These are phyloP conservation scores for Penicillium salamii DNA, from an alignment of 495 filamentous ascomycete genomes.

Conservation along the genomic window DNA sequence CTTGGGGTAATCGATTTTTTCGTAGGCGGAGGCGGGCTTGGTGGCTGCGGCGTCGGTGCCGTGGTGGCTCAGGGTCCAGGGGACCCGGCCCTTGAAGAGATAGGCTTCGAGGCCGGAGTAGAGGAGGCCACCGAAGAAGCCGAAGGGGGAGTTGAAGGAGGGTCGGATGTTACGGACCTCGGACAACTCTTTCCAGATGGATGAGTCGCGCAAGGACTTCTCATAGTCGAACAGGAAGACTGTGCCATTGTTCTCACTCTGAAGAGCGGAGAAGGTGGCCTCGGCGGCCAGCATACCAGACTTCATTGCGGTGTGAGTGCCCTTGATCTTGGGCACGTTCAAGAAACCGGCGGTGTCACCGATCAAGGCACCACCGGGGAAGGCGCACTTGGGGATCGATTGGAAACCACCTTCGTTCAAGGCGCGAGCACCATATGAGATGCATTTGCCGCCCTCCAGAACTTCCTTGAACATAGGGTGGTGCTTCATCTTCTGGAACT, in stretches of 20 bases:
- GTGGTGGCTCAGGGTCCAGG: slow-evolving; percentile 92
- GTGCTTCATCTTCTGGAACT: slow-evolving; percentile 99
- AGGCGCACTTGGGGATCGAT: slow-evolving; percentile 93
- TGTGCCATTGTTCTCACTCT: slow-evolving; percentile 55
- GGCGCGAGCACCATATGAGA: slow-evolving; percentile 92
- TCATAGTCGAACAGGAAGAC: slow-evolving; percentile 97
- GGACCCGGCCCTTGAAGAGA: slow-evolving; percentile 75
- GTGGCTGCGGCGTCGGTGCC: slow-evolving; percentile 63
- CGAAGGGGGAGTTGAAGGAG: slow-evolving; percentile 81
- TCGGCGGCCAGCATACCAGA: slow-evolving; percentile 96
- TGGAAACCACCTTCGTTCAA: slow-evolving; percentile 97
- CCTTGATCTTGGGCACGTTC: slow-evolving; percentile 98
- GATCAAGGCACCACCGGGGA: slow-evolving; percentile 93
- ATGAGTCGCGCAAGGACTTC: slow-evolving; percentile 77
- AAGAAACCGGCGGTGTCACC: slow-evolving; percentile 95
- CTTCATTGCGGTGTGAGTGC: slow-evolving; percentile 96
- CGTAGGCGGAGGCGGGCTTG: slow-evolving; percentile 71
- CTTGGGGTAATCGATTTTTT: slow-evolving; percentile 94
- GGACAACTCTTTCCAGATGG: slow-evolving; percentile 91
- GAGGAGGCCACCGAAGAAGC: slow-evolving; percentile 81
- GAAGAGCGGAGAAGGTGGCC: slow-evolving; percentile 74
- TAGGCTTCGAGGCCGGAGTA: slow-evolving; percentile 95
- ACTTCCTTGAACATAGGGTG: slow-evolving; percentile 82
- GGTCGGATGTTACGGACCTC: slow-evolving; percentile 97
- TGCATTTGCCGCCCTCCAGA: slow-evolving; percentile 92